A percentile compares a stretch with the other conserved stretches of the same genome.
phyloP scores from a whole-genome alignment of 768 basidiomycete genomes.

The Naganishia vishniacii region DNA sequence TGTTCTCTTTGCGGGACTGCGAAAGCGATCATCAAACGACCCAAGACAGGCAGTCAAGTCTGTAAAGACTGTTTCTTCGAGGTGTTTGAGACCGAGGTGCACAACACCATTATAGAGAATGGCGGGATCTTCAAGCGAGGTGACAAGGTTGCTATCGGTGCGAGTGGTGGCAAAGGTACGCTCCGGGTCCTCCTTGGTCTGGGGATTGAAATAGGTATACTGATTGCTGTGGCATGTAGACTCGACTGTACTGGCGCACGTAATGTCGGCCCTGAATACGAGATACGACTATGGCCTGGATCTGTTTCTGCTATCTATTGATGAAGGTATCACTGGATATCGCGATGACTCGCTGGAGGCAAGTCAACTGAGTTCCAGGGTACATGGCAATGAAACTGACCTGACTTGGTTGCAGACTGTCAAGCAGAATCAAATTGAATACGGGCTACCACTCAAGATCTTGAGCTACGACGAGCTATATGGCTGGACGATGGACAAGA shows the following conservation, averaged over 20 bases:
- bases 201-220: no score
- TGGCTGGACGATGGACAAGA: conserved; percentile 98
- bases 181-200: no score
- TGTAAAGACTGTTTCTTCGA: conserved; percentile 85
- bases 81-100: conserved; percentile 97
- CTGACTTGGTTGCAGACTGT: conserved; percentile 65
- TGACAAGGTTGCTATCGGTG: conserved; percentile 92
- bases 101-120: conserved; percentile 83
- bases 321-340: conserved; percentile 97
- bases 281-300: conserved; percentile 88
- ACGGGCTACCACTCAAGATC: conserved; percentile 90
- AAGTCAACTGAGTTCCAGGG: conserved; percentile 25
- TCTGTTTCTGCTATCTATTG: conserved; percentile 87
- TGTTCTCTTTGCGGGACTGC: conserved; percentile 72
- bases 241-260: conserved; percentile 93
- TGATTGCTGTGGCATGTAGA: conserved; percentile 54
- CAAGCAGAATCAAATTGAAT: conserved; percentile 92
- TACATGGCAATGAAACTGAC: no score
- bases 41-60: conserved; percentile 95
- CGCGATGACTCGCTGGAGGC: conserved; percentile 95
- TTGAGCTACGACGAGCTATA: conserved; percentile 93
- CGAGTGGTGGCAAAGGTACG: conserved; percentile 94
- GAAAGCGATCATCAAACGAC: conserved; percentile 82
- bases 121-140: conserved; percentile 72
- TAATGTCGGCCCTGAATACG: conserved; percentile 92